Evolutionary conservation across 1,284 basidiomycete genomes (phyloP).

Genomic region (Sphaerobolus stellatus): DNA sequence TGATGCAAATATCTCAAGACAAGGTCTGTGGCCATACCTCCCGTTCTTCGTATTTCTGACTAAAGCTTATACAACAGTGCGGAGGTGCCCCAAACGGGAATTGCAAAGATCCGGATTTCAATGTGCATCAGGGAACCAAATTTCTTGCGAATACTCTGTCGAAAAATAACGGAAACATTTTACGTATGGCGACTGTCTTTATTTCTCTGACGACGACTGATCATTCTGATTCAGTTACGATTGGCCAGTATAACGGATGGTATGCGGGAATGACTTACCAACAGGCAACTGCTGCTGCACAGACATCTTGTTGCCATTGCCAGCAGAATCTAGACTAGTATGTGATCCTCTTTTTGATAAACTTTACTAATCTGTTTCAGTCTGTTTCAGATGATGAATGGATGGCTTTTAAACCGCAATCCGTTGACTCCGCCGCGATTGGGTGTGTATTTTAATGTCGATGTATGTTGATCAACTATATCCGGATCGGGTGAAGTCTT

Average conservation of each 20-base stretch:
- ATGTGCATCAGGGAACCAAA: constrained; percentile 60
- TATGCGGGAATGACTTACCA: constrained; percentile 58
- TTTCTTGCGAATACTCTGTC: constrained; percentile 60
- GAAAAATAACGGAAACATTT: constrained; percentile 55
- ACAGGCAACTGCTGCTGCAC: constrained; percentile 59
- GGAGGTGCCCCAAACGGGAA: constrained; percentile 58
- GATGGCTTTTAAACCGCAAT: constrained; percentile 70
- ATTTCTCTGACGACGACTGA: background rate
- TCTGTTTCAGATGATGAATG: constrained; percentile 75
- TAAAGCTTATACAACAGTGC: constrained; percentile 40
- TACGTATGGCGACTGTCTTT: constrained; percentile 28
- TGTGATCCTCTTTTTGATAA: constrained; percentile 21
- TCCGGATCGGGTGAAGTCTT: too few species aligned
- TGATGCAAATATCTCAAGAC: constrained; percentile 82
- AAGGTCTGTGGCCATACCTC: constrained; percentile 40
- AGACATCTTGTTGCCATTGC: constrained; percentile 60
- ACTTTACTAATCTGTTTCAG: constrained; percentile 38
- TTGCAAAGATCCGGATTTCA: constrained; percentile 69
- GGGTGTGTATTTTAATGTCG: constrained; percentile 71
- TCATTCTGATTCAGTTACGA: constrained; percentile 29
- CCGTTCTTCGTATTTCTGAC: background rate
- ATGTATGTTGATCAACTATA: constrained; percentile 42
- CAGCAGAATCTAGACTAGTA: constrained; percentile 82
- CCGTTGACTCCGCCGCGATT: constrained; percentile 51
- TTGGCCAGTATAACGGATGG: constrained; percentile 87